Percentiles rank a stretch among this genome's conserved stretches.
These are phyloP conservation scores for Tetratostichococcus sp. DNA, from an alignment of 139 green algal genomes.

Conservation along the genomic window DNA sequence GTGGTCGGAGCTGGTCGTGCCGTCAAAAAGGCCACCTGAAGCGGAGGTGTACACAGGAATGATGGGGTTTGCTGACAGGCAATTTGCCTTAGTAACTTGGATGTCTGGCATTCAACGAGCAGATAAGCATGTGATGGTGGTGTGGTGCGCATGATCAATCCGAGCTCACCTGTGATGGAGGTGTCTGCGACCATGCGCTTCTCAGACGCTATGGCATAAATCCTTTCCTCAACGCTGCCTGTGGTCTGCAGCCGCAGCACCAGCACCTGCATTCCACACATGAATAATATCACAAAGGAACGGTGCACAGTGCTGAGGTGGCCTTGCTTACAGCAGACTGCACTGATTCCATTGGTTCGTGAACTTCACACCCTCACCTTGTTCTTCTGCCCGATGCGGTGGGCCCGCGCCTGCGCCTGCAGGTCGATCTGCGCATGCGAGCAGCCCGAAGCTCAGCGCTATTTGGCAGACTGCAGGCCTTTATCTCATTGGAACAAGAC, in stretches of 20 bases:
- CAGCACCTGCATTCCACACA: slow-evolving; percentile 29
- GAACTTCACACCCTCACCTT: slow-evolving; percentile 68
- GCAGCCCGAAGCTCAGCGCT: background rate
- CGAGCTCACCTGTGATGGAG: slow-evolving; percentile 51
- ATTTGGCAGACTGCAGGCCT: no score
- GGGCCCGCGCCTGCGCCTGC: slow-evolving; percentile 89
- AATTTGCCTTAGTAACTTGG: no score
- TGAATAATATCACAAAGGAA: no score
- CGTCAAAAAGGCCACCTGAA: slow-evolving; percentile 79
- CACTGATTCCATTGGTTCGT: no score
- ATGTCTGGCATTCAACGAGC: background rate
- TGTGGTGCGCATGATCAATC: no score
- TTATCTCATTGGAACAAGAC: background rate
- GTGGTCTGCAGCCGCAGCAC: slow-evolving; percentile 37
- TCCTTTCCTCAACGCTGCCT: slow-evolving; percentile 38
- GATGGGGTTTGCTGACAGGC: no score
- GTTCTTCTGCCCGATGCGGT: slow-evolving; percentile 94
- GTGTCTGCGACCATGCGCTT: slow-evolving; percentile 59
- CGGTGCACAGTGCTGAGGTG: no score
- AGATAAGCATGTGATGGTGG: no score
- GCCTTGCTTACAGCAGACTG: no score
- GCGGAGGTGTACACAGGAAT: no score
- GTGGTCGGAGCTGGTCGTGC: slow-evolving; percentile 61
- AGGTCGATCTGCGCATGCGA: slow-evolving; percentile 25
- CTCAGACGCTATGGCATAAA: slow-evolving; percentile 13